Evolutionary conservation across 2,329 filamentous ascomycete genomes (phyloP), one percentile per base, ranked within the genome.

Genomic region (Cladophialophora chaetospira): DNA sequence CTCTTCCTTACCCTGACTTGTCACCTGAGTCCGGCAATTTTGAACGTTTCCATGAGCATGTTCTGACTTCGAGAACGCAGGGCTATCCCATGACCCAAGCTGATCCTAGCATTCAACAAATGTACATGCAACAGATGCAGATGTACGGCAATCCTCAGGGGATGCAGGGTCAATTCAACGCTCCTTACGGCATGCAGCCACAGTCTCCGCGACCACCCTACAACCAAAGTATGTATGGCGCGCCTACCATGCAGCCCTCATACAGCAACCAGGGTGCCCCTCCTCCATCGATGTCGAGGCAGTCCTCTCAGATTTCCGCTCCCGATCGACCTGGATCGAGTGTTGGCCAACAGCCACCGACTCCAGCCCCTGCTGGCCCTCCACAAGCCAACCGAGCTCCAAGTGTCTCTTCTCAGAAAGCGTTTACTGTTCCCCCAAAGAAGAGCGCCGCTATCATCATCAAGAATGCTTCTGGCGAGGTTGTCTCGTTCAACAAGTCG

Each of bases 391-490:
- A 73, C 77, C 84, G 68, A 55, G 73, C 75, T 35, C 78, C 84
- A 73, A 70, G 80, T 77, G 81, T 79, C 57, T 82, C 86, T 29
- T 82, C 80, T 21, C 79, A 84, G 31, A 83, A 83, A 61, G 77
- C 83, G 3, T 85, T 87, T 60, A 81, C 87, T 59, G 83, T 84
- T 58, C 86, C 87, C 8, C 79, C 72, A 2, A 70, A 71, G 56
- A 89, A 88, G 79, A 91, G 84, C 72, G 86, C 85, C 45, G 86
- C 88, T 1, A 88, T 97, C 63, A 80, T 86, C 46, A 96, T 97
- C 78, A 95, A 91, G 79, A 89, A 91, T 68, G 82, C 87, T 26
- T 82, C 87, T 54, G 90, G 94, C 69, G 83, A 85, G 26, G 78
- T 97, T 10, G 85, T 91, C 65, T 79, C 82, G 79, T 76, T 89